Percentiles rank a stretch among this genome's conserved stretches.
These are phyloP conservation scores for Penicillium lagena DNA, from an alignment of 495 filamentous ascomycete species.

Conservation along the genomic window DNA sequence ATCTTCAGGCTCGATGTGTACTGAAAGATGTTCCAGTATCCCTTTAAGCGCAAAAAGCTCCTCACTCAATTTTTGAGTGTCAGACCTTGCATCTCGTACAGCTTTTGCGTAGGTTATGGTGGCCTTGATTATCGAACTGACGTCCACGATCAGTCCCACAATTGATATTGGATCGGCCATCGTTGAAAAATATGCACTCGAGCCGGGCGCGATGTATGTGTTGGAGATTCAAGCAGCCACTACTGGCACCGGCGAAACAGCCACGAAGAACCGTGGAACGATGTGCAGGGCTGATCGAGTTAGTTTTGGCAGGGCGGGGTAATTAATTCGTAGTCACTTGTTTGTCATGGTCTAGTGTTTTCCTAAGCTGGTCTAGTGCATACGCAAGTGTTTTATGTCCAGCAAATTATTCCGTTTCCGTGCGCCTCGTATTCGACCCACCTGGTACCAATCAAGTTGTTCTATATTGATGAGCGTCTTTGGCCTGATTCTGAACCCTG, in stretches of 20 bases:
- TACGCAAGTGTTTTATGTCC: too few relatives aligned
- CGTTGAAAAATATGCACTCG: not conserved
- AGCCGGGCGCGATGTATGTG: too few relatives aligned
- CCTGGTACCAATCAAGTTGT: slow-evolving; percentile 2
- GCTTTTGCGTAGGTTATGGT: slow-evolving; percentile 15
- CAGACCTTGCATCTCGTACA: slow-evolving; percentile 8
- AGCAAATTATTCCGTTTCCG: too few relatives aligned
- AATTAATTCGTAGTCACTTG: too few relatives aligned
- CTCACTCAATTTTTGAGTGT: slow-evolving; percentile 15
- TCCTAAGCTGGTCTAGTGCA: too few relatives aligned
- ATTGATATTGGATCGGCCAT: slow-evolving; percentile 17
- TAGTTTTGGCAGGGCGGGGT: too few relatives aligned
- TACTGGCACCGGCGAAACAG: too few relatives aligned
- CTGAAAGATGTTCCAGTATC: slow-evolving; percentile 12
- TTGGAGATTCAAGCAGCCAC: too few relatives aligned
- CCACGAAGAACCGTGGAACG: too few relatives aligned
- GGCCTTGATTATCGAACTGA: slow-evolving; percentile 7
- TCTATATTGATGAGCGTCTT: not conserved
- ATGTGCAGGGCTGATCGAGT: too few relatives aligned
- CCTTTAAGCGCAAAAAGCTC: slow-evolving; percentile 17
- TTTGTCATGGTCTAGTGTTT: too few relatives aligned
- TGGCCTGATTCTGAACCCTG: not conserved
- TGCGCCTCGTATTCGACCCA: slow-evolving; percentile 2
- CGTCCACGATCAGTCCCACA: slow-evolving; percentile 9
- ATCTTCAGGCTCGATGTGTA: not conserved